These are phyloP conservation scores for Noccaea bulbosa DNA, from an alignment of 345 rosid genomes.

Conservation along the genomic window DNA sequence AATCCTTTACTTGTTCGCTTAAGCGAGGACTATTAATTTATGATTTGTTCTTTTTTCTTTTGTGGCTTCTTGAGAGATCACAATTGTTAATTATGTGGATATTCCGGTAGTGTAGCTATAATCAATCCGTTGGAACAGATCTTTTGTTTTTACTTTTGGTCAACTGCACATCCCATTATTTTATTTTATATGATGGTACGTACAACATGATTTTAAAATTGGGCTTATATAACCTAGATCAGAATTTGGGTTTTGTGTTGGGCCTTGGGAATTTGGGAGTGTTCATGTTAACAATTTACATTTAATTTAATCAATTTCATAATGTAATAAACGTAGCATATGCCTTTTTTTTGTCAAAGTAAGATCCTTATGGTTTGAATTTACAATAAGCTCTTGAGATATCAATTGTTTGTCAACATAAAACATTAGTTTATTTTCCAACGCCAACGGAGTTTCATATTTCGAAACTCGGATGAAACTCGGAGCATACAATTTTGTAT, in stretches of 20 bases:
- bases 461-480: constrained; percentile 26
- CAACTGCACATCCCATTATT: not conserved
- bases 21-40: constrained; percentile 10
- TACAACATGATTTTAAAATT: not conserved
- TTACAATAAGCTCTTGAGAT: constrained; percentile 12
- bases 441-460: constrained; percentile 39
- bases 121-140: constrained; percentile 15
- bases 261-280: not conserved
- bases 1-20: constrained; percentile 30
- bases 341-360: constrained; percentile 20
- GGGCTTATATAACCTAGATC: constrained; percentile 15
- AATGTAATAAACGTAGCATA: constrained; percentile 23
- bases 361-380: constrained; percentile 19
- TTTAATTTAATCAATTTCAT: not conserved
- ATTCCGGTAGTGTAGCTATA: constrained; percentile 29
- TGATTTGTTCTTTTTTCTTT: not conserved
- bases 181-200: not conserved
- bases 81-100: constrained; percentile 35
- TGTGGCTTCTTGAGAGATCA: constrained; percentile 18
- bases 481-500: constrained; percentile 9
- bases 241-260: not conserved
- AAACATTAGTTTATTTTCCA: constrained; percentile 23
- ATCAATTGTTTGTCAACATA: constrained; percentile 29
- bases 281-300: not conserved
- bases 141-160: not conserved